Percentiles rank a stretch among this genome's conserved stretches.
These are phyloP conservation scores for Wolfiporia cocos DNA, from an alignment of 1,284 basidiomycete genomes.

Conservation along the genomic window DNA sequence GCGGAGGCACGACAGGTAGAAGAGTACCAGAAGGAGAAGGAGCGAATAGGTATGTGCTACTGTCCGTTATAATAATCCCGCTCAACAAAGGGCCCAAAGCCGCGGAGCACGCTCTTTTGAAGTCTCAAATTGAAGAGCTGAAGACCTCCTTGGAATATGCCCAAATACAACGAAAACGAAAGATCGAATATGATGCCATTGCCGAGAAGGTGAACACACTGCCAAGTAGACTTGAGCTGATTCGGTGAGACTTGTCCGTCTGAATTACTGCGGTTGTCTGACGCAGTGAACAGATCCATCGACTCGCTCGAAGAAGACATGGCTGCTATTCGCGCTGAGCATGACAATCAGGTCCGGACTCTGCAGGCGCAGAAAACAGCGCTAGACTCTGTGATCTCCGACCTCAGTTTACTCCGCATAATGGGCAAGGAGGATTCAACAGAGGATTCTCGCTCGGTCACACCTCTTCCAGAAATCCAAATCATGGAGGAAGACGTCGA, in stretches of 20 bases:
- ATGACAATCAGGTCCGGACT: constrained; percentile 61
- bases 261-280: neutral
- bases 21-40: constrained; percentile 67
- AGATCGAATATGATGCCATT: constrained; percentile 79
- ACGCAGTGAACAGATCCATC: constrained; percentile 46
- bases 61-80: no score
- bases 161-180: constrained; percentile 63
- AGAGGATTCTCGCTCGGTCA: constrained; percentile 29
- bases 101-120: constrained; percentile 58
- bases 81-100: no score
- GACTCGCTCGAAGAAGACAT: constrained; percentile 69
- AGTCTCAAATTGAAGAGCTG: constrained; percentile 67
- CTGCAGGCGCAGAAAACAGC: constrained; percentile 64
- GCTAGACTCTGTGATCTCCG: constrained; percentile 56
- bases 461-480: constrained; percentile 41
- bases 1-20: constrained; percentile 77
- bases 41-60: constrained; percentile 58
- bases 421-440: constrained; percentile 49
- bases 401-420: constrained; percentile 53
- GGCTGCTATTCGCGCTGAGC: constrained; percentile 63
- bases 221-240: constrained; percentile 67
- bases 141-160: constrained; percentile 71
- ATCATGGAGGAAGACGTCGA: constrained; percentile 32
- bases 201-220: constrained; percentile 78
- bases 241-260: constrained; percentile 42